Evolutionary conservation across 1,139 yeast species (phyloP).

Genomic region (Zygosaccharomyces pseudobailii): DNA sequence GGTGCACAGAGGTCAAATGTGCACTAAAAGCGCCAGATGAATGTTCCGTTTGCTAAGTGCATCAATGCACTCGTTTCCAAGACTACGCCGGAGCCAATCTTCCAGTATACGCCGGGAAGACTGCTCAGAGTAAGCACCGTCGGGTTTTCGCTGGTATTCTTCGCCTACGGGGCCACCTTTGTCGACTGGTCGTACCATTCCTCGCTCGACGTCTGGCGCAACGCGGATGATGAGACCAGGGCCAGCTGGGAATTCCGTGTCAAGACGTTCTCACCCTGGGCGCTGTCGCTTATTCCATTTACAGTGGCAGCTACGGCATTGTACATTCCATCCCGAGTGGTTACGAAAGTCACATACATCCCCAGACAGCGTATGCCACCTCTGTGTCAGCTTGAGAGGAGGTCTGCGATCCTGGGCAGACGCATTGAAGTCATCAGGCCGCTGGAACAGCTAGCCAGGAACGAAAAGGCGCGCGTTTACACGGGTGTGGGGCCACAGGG

Average conservation of each 20-base stretch:
- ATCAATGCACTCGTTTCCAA: conserved; percentile 17
- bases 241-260: conserved; percentile 15
- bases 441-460: conserved; percentile 19
- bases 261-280: conserved; percentile 24
- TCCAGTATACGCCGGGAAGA: conserved; percentile 20
- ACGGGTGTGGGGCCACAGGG: conserved; percentile 33
- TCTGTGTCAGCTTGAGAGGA: conserved; percentile 22
- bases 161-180: conserved; percentile 29
- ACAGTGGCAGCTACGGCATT: conserved; percentile 25
- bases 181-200: conserved; percentile 28
- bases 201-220: conserved; percentile 17
- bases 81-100: conserved; percentile 24
- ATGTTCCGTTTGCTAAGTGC: conserved; percentile 17
- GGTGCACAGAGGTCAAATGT: background rate
- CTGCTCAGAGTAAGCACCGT: conserved; percentile 24
- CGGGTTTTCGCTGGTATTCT: conserved; percentile 25
- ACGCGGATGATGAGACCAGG: conserved; percentile 16
- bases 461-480: conserved; percentile 20
- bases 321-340: conserved; percentile 26
- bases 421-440: conserved; percentile 15
- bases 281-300: conserved; percentile 28
- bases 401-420: conserved; percentile 20
- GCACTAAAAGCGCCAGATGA: conserved; percentile 8
- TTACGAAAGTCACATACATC: conserved; percentile 25
- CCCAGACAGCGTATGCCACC: conserved; percentile 19